Percentiles rank a stretch among this genome's conserved stretches.
Conservation (phyloP, 768 basidiomycete species). For the Podaxis rugospora region DNA sequence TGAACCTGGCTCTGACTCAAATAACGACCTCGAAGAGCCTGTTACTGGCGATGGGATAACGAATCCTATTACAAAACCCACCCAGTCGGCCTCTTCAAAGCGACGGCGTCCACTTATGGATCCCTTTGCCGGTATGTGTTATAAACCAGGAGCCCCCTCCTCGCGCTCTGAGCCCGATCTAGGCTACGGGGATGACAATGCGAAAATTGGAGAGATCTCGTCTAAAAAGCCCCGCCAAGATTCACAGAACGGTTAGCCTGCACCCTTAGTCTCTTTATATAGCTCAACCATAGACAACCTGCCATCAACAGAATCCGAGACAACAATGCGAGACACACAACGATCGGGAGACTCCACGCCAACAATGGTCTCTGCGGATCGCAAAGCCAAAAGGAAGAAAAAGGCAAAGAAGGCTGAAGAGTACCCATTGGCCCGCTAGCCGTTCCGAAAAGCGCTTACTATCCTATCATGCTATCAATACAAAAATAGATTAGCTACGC, state of each 20-base stretch:
- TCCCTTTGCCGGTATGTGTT: conserved; percentile 56
- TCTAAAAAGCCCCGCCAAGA: conserved; percentile 9
- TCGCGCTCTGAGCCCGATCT: background rate
- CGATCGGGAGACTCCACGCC: background rate
- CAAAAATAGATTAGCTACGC: background rate
- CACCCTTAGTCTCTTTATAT: background rate
- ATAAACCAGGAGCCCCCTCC: conserved; percentile 1
- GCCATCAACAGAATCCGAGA: background rate
- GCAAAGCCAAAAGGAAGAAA: conserved; percentile 30
- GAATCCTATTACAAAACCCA: conserved; percentile 5
- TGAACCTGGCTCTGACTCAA: conserved; percentile 25
- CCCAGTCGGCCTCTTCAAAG: conserved; percentile 22
- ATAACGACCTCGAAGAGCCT: conserved; percentile 16
- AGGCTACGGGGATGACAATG: conserved; percentile 33
- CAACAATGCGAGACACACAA: conserved; percentile 7
- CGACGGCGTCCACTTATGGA: conserved; percentile 53
- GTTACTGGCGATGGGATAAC: conserved; percentile 10
- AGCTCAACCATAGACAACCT: background rate
- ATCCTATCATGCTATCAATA: background rate
- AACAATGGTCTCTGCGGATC: background rate
- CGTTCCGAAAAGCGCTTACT: background rate
- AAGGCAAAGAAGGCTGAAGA: conserved; percentile 24
- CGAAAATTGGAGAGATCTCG: background rate
- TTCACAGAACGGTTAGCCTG: background rate
- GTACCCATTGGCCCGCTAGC: background rate